These are phyloP conservation scores for Daldinia loculata DNA, from an alignment of 495 filamentous ascomycete species.

Conservation along the genomic window DNA sequence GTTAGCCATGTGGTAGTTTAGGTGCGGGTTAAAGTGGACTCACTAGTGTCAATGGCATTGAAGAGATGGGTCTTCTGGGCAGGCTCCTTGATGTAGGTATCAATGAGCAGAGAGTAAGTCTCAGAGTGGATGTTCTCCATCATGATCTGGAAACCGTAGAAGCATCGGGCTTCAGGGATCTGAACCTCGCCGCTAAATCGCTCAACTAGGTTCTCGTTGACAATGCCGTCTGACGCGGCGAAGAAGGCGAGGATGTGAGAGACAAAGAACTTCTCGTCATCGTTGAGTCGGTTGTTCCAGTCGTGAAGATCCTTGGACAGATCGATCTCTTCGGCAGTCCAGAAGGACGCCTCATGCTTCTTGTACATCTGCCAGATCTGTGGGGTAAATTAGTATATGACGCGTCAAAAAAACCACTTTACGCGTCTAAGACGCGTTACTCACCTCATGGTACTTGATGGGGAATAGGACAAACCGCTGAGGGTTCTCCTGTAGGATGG, in stretches of 20 bases:
- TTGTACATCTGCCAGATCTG: conserved; percentile 99
- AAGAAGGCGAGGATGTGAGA: conserved; percentile 99
- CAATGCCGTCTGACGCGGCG: conserved; percentile 98
- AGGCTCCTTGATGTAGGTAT: conserved; percentile 99
- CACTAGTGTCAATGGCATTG: conserved; percentile 97
- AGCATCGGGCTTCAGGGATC: conserved; percentile 97
- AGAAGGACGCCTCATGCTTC: conserved; percentile 99
- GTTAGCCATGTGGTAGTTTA: conserved; percentile 11
- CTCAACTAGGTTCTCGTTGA: conserved; percentile 99
- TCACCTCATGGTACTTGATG: conserved; percentile 98
- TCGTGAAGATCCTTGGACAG: conserved; percentile 98
- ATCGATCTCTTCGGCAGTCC: conserved; percentile 99
- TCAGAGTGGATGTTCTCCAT: conserved; percentile 99
- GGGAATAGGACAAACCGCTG: conserved; percentile 97
- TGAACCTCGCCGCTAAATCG: conserved; percentile 98
- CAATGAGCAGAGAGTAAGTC: conserved; percentile 98
- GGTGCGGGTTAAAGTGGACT: conserved; percentile 37
- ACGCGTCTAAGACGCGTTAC: conserved; percentile 58
- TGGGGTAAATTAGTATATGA: conserved; percentile 59
- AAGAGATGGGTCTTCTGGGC: conserved; percentile 95
- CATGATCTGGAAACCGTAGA: conserved; percentile 99
- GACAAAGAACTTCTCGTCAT: conserved; percentile 97
- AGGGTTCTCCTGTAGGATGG: conserved; percentile 93
- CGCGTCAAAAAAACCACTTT: conserved; percentile 58
- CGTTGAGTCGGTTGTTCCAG: conserved; percentile 96